A percentile compares a stretch with the other conserved stretches of the same genome.
These are phyloP conservation scores for Penicillium ochrochloron DNA, from an alignment of 495 filamentous ascomycete species.

Conservation along the genomic window DNA sequence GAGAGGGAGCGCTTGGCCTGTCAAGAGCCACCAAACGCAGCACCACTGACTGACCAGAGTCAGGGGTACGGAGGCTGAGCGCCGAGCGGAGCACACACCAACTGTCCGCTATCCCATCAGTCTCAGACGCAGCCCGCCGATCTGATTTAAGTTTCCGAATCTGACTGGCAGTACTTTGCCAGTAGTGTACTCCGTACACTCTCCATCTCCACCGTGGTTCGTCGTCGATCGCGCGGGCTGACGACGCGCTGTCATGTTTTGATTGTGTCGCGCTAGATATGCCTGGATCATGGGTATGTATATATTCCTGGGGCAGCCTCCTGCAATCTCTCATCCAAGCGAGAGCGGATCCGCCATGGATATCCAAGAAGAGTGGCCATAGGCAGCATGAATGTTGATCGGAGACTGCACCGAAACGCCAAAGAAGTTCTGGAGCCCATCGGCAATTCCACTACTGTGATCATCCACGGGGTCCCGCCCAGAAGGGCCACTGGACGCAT, in stretches of 20 bases:
- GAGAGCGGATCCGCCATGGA: constrained; percentile 3
- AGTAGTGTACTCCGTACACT: too few relatives aligned
- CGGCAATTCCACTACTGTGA: constrained; percentile 18
- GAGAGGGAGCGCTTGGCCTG: neutral
- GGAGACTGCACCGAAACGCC: neutral
- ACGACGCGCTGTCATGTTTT: constrained; percentile 26
- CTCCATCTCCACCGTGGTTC: constrained; percentile 28
- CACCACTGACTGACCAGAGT: neutral
- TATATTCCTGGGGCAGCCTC: neutral
- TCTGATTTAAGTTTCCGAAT: constrained; percentile 21
- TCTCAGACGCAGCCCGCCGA: constrained; percentile 6
- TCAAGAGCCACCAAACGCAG: neutral
- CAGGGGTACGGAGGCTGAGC: constrained; percentile 18
- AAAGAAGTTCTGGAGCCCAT: constrained; percentile 12
- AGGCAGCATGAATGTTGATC: neutral
- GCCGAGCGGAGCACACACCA: constrained; percentile 16
- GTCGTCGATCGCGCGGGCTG: constrained; percentile 23
- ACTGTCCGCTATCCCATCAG: neutral
- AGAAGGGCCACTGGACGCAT: constrained; percentile 12
- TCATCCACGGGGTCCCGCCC: constrained; percentile 15
- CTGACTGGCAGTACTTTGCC: constrained; percentile 7
- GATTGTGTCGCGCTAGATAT: constrained; percentile 6
- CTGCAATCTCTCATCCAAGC: constrained; percentile 16
- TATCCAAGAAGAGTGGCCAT: neutral
- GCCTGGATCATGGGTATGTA: neutral